These are phyloP conservation scores for Cardamine chenopodiifolia DNA, from an alignment of 345 rosid genomes.

Conservation along the genomic window DNA sequence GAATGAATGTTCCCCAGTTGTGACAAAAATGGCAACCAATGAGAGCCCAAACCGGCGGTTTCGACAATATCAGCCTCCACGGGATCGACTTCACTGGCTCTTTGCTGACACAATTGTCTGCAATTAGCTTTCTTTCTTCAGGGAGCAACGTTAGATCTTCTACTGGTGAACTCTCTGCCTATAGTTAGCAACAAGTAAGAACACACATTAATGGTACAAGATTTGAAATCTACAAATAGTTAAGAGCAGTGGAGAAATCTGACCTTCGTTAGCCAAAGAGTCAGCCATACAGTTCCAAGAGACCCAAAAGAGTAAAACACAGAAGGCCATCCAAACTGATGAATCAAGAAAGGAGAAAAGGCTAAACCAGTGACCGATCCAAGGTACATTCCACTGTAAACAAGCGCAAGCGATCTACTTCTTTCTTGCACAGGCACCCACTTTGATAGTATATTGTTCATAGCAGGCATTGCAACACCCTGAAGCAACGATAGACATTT, in stretches of 20 bases:
- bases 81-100: slow-evolving; percentile 82
- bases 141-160: slow-evolving; percentile 76
- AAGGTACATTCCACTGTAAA: slow-evolving; percentile 94
- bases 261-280: slow-evolving; percentile 83
- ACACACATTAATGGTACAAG: background rate
- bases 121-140: slow-evolving; percentile 66
- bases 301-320: slow-evolving; percentile 96
- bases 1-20: slow-evolving; percentile 96
- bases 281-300: slow-evolving; percentile 82
- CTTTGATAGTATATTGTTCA: slow-evolving; percentile 89
- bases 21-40: slow-evolving; percentile 85
- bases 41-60: slow-evolving; percentile 92
- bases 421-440: slow-evolving; percentile 96
- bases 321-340: slow-evolving; percentile 92
- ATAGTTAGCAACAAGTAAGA: slow-evolving; percentile 24
- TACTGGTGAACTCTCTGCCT: slow-evolving; percentile 88
- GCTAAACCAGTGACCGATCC: slow-evolving; percentile 96
- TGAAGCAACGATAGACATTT: slow-evolving; percentile 35
- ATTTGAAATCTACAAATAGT: background rate
- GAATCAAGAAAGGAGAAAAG: slow-evolving; percentile 88
- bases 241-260: slow-evolving; percentile 3
- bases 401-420: slow-evolving; percentile 88
- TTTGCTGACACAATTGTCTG: slow-evolving; percentile 54
- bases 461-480: slow-evolving; percentile 99
- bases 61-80: slow-evolving; percentile 79